These are phyloP conservation scores for Annulohypoxylon truncatum DNA, from an alignment of 2,329 filamentous ascomycete genomes.

Conservation along the genomic window DNA sequence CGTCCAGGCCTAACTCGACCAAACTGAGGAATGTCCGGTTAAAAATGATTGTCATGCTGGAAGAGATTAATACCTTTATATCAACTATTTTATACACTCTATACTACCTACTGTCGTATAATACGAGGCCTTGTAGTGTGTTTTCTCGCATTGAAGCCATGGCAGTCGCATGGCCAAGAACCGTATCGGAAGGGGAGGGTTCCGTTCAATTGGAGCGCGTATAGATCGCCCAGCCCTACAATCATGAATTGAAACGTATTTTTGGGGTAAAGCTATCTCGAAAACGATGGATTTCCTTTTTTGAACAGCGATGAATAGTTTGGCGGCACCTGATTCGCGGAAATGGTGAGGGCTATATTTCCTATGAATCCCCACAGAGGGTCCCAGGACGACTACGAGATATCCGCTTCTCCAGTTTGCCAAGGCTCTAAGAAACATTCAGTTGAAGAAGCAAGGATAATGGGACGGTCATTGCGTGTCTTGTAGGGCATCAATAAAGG, in stretches of 20 bases:
- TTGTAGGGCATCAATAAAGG: no score
- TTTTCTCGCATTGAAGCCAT: not conserved
- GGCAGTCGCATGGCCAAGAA: not conserved
- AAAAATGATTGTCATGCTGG: not conserved
- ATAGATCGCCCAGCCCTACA: not conserved
- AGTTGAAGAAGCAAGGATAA: no score
- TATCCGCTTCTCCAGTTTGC: not conserved
- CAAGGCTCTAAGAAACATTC: conserved; percentile 4
- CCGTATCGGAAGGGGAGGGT: conserved; percentile 1
- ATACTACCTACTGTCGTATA: not conserved
- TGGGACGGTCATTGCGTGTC: no score
- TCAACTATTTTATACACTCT: not conserved
- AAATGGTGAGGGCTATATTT: not conserved
- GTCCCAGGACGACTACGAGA: not conserved
- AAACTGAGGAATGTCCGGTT: not conserved
- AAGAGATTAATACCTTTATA: not conserved
- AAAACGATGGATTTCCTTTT: conserved; percentile 8
- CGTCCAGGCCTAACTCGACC: not conserved
- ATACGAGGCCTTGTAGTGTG: not conserved
- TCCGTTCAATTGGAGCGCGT: conserved; percentile 23
- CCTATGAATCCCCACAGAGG: not conserved
- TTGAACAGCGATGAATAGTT: conserved; percentile 9
- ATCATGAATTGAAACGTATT: not conserved
- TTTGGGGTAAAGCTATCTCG: not conserved
- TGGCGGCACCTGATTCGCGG: not conserved